Evolutionary conservation across 768 basidiomycete species (phyloP), one percentile per base, ranked within the genome.

Genomic region (Pleurotus tuoliensis): DNA sequence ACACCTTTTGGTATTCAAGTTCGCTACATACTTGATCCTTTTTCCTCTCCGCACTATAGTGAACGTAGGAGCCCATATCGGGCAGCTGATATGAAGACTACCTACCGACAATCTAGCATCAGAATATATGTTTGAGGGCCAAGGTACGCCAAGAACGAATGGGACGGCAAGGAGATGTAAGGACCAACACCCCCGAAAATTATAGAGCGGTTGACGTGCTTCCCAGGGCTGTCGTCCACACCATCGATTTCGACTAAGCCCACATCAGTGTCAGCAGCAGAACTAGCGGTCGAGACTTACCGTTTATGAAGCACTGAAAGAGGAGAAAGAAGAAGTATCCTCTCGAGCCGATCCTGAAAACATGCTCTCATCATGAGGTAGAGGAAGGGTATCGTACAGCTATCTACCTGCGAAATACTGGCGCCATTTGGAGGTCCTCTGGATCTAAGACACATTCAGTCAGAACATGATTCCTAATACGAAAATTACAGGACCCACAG

Each of bases 281-380:
- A 50, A 12, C 13, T 51, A 53, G 55, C 9, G 39, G 16, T 22
- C 18, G 53, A 41, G 60, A 51, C 81, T 53, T 62, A 90, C 90
- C 82, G 60, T 88, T 87, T 63, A 90, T 83, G 69, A 95, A 95
- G 62, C 90, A 92, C 63, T 99, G 96, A 77, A 99, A 98, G 1
- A 99, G 77, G 18, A 96, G 76, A 73, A 86, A 99, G 76, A 86
- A 95, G 69, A 95, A 95, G 72, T 94, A 97, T 18, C 87, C 92
- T 61, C 90, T 76, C 0, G 83, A 71, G 5, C 95, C 96, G 55
- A 98, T 90, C 6, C 88, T 92, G 58, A 45, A 51, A 60, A 5
- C 30, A 16, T 38, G 27, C 11, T 11, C 25, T 51, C 58, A 16
- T 59, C 44, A 18, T 40, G 20, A 40, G 20, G 40, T 37, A 49